phyloP scores from a whole-genome alignment of 164 flowering plant species.

The grape (Vitis vinifera) region ASM3070453v1 NC_081822.1:4974001-4974500 shows the following conservation, averaged over 20 bases:
- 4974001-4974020: conserved; percentile 9
- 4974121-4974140: background rate
- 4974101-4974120: too few species aligned
- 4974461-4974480: too few species aligned
- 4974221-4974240: conserved; percentile 24
- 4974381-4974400: conserved; percentile 31
- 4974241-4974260: conserved; percentile 36
- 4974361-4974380: conserved; percentile 39
- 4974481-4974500: too few species aligned
- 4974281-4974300: conserved; percentile 18
- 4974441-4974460: background rate
- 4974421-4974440: background rate
- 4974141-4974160: conserved; percentile 6
- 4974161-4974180: too few species aligned
- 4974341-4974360: conserved; percentile 44
- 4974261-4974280: conserved; percentile 38
- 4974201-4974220: conserved; percentile 30
- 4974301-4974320: conserved; percentile 40
- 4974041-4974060: conserved; percentile 21
- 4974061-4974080: background rate
- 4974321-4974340: conserved; percentile 38
- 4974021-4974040: conserved; percentile 23
- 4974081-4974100: background rate
- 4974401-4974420: conserved; percentile 35
- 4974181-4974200: too few species aligned